Conservation (phyloP, 1,284 basidiomycete genomes). For the Rugosomyces carneus region DNA sequence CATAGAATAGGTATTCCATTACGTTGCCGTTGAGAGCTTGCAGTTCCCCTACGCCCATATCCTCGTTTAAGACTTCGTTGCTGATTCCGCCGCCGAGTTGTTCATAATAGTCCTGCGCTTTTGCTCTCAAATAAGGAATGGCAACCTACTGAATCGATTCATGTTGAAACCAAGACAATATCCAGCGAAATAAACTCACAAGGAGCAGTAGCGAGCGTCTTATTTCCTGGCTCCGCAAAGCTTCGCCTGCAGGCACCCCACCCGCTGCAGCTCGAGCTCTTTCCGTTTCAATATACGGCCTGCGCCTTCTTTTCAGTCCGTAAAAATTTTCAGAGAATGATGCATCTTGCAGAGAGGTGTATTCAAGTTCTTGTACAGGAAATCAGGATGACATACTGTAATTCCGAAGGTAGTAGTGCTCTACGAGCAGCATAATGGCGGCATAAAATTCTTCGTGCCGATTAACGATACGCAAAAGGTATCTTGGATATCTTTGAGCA, state of each 20-base stretch:
- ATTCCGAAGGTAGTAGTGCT: slow-evolving; percentile 84
- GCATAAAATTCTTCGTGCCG: slow-evolving; percentile 96
- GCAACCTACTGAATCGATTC: slow-evolving; percentile 52
- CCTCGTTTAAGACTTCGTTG: slow-evolving; percentile 59
- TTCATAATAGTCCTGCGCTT: slow-evolving; percentile 89
- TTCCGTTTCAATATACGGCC: slow-evolving; percentile 63
- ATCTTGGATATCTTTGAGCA: slow-evolving; percentile 91
- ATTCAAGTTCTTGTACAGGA: not conserved
- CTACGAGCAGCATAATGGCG: slow-evolving; percentile 81
- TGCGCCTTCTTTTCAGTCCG: slow-evolving; percentile 73
- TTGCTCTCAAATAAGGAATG: slow-evolving; percentile 85
- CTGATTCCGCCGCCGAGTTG: slow-evolving; percentile 78
- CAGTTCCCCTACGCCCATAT: slow-evolving; percentile 35
- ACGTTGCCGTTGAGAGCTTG: slow-evolving; percentile 48
- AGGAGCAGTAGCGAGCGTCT: slow-evolving; percentile 73
- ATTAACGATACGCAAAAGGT: slow-evolving; percentile 89
- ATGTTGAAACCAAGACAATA: no score
- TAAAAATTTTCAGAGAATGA: slow-evolving; percentile 95
- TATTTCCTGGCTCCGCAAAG: slow-evolving; percentile 56
- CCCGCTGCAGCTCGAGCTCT: slow-evolving; percentile 63
- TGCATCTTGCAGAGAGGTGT: slow-evolving; percentile 46
- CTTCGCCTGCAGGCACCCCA: slow-evolving; percentile 57
- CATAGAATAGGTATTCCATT: slow-evolving; percentile 12
- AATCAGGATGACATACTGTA: slow-evolving; percentile 51
- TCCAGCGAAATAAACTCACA: slow-evolving; percentile 36